Evolutionary conservation across 148 eudicot species (phyloP), one percentile per base, ranked within the genome.

Genomic region (Cornus controversa): DNA sequence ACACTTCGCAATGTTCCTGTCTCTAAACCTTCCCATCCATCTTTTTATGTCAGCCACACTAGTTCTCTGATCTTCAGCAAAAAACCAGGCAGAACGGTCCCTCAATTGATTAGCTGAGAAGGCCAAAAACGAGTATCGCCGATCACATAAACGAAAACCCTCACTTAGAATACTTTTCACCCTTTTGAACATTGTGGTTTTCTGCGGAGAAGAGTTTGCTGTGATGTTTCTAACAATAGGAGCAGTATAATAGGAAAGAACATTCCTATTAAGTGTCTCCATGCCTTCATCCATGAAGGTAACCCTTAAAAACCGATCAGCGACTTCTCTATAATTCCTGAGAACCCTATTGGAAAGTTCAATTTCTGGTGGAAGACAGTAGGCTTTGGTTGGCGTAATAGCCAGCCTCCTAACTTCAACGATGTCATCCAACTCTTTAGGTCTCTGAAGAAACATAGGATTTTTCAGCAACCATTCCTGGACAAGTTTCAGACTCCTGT

Each of bases 81-180:
- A 95, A 66, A 95, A 93, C 98, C 98, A 95, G 22, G 97, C 97
- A n/a, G 96, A 93, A 57, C 92, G 95, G 77, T 95, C 98, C 82
- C 93, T 83, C 76, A 93, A 73, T 67, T 95, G 98, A 76, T 91
- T 95, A 6, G 97, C 81, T 6, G 98, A 95, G 80, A 95, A 95
- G 10, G 96, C 97, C 74, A 95, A 77, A 82, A 95, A 93, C 3
- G 85, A 78, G 79, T 90, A 93, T 80, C 23, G 87, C 58, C 96
- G 87, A 10, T 96, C 99, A 77, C 94, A 91, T 63, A 91, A 70
- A 60, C 85, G 66, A 63, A 95, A 91, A 5, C 96, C 99, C 0
- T 91, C 31, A 62, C 58, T 78, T 2, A 91, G 71, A 25, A 91
- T 83, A 26, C 77, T 72, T 62, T 80, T 90, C 27, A 93, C 89